These are phyloP conservation scores for Noccaea caerulescens DNA, from an alignment of 345 rosid species.

Conservation along the genomic window DNA sequence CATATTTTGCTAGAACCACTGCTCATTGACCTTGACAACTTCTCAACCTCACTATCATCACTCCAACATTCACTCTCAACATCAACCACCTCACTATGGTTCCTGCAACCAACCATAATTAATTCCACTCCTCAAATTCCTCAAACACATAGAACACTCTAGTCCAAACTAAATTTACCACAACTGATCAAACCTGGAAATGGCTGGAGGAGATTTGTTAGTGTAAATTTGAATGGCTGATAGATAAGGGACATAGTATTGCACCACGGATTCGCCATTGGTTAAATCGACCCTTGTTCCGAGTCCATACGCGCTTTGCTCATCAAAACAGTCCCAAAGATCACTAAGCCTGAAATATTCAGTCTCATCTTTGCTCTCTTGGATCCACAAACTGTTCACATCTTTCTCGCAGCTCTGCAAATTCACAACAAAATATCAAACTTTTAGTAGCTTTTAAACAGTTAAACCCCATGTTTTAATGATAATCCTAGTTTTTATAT, in stretches of 20 bases:
- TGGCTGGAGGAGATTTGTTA: conserved; percentile 43
- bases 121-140: neutral
- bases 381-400: conserved; percentile 62
- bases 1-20: conserved; percentile 63
- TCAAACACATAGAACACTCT: neutral
- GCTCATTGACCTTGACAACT: conserved; percentile 64
- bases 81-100: conserved; percentile 46
- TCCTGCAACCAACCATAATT: conserved; percentile 42
- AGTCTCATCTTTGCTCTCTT: conserved; percentile 49
- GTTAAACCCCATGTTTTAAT: conserved; percentile 5
- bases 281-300: conserved; percentile 48
- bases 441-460: neutral
- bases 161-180: neutral
- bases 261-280: conserved; percentile 50
- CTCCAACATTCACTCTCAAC: conserved; percentile 66
- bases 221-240: conserved; percentile 75
- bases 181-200: conserved; percentile 51
- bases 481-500: neutral
- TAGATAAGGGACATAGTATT: conserved; percentile 71
- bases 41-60: conserved; percentile 64
- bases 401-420: conserved; percentile 53
- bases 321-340: conserved; percentile 72
- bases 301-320: conserved; percentile 78
- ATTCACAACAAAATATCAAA: conserved; percentile 1
- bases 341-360: conserved; percentile 66